Evolutionary conservation across 2,329 filamentous ascomycete genomes (phyloP).

Genomic region (Colletotrichum zoysiae): DNA sequence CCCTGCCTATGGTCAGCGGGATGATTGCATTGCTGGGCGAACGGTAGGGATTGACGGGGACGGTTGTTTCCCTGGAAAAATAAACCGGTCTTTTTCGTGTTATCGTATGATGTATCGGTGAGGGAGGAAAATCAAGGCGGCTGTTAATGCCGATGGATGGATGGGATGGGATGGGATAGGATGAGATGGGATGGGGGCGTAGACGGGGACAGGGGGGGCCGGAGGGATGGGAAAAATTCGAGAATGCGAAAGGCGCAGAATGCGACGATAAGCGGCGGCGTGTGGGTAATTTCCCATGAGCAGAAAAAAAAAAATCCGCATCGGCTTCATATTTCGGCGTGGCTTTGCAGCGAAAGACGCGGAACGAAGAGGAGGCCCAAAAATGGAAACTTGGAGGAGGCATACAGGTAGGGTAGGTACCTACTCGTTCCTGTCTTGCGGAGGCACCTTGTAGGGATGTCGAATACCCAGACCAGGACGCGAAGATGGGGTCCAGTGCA

Average conservation of each 20-base stretch:
- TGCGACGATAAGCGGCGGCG: not conserved
- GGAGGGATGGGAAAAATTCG: not conserved
- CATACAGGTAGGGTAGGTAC: no score
- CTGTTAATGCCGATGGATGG: slow-evolving; percentile 9
- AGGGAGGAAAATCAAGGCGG: slow-evolving; percentile 10
- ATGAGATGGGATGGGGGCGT: not conserved
- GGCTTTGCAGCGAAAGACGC: not conserved
- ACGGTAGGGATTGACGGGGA: not conserved
- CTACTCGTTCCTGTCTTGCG: no score
- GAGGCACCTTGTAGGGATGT: no score
- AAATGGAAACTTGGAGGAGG: slow-evolving; percentile 15
- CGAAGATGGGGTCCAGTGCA: not conserved
- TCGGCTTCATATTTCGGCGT: slow-evolving; percentile 12
- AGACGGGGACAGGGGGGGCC: not conserved
- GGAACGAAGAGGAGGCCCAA: not conserved
- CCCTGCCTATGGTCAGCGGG: slow-evolving; percentile 12
- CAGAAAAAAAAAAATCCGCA: not conserved
- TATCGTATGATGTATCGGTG: slow-evolving; percentile 3
- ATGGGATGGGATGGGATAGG: not conserved
- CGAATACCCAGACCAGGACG: not conserved
- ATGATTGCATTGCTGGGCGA: not conserved
- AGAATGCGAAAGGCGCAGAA: slow-evolving; percentile 14
- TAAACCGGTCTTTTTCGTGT: slow-evolving; percentile 3
- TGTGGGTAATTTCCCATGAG: slow-evolving; percentile 14
- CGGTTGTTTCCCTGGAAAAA: not conserved